Evolutionary conservation across 139 green algal species (phyloP).

Genomic region (Cymbomonas tetramitiformis): DNA sequence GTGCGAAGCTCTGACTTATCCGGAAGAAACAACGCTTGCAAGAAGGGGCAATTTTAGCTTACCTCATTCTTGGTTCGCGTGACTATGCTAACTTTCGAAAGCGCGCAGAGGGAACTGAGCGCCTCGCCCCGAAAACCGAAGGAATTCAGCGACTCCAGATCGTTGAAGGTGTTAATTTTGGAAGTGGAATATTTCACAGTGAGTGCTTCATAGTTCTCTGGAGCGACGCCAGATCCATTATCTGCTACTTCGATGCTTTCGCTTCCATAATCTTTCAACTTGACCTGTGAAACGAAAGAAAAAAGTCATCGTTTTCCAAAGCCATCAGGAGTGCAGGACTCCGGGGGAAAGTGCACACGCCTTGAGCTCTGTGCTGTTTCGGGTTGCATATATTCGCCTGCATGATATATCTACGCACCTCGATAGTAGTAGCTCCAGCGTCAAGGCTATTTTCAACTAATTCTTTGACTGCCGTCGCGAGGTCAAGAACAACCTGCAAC

Average conservation of each 20-base stretch:
- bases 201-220: constrained; percentile 50
- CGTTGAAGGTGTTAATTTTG: constrained; percentile 68
- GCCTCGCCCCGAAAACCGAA: constrained; percentile 94
- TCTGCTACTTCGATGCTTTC: constrained; percentile 85
- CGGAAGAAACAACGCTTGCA: too few relatives aligned
- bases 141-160: constrained; percentile 56
- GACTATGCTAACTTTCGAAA: constrained; percentile 52
- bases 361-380: too few relatives aligned
- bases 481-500: constrained; percentile 84
- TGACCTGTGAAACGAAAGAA: too few relatives aligned
- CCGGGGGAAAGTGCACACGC: too few relatives aligned
- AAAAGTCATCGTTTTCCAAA: too few relatives aligned
- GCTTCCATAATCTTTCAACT: constrained; percentile 67
- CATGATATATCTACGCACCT: too few relatives aligned
- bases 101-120: constrained; percentile 73
- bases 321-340: too few relatives aligned
- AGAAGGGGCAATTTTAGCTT: too few relatives aligned
- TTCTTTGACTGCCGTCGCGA: constrained; percentile 57
- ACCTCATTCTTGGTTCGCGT: constrained; percentile 53
- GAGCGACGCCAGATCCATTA: constrained; percentile 69
- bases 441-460: constrained; percentile 92
- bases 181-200: constrained; percentile 89
- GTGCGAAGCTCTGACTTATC: too few relatives aligned
- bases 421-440: constrained; percentile 73
- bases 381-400: too few relatives aligned